Evolutionary conservation across 148 eudicot genomes (phyloP), one percentile per base, ranked within the genome.

Genomic region (Rhododendron vialii): DNA sequence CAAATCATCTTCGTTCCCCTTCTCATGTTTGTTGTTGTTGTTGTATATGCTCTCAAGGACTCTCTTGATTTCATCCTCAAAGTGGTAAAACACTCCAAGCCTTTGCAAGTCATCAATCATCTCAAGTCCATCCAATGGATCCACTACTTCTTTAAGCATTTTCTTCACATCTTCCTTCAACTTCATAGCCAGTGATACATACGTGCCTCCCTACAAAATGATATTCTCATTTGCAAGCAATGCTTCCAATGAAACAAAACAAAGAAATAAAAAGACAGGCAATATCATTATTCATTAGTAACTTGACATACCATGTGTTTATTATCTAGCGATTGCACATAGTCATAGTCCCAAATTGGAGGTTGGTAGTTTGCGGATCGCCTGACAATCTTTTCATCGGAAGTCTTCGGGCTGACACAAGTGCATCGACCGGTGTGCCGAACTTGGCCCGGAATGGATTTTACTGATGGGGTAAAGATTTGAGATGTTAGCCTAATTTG

Each of bases 1-100:
- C 83, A 86, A 78, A 38, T 85, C 88, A 35, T 8, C n/a, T 26
- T 48, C 53, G 28, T 75, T 78, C 18, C 73, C 7, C 38, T 36
- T 36, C 22, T 41, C 22, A 69, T 51, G 41, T 24, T 0, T 30
- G 30, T 30, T 30, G 30, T 43, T 73, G 26, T 15, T 55, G 82
- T 24, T 12, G 71, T 86, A 41, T 43, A 86, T 82, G 2, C 15
- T 26, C 22, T 74, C 26, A 75, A 87, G 69, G 9, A 85, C 51
- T 45, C 35, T 38, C 24, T 51, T 80, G 79, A 89, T 89, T 50
- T 89, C 82, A 1, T 82, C 80, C 75, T 82, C 82, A 67, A 87
- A 87, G 43, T 89, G 50, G 50, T 47, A 47, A 47, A 47, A 47
- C 50, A 47, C 50, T 10, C 50, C 50, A 47, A 47, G 50, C 65